Percentiles rank a stretch among this genome's conserved stretches.
phyloP scores from a whole-genome alignment of 169 alveolate genomes.

The Plasmodium adleri region DNA sequence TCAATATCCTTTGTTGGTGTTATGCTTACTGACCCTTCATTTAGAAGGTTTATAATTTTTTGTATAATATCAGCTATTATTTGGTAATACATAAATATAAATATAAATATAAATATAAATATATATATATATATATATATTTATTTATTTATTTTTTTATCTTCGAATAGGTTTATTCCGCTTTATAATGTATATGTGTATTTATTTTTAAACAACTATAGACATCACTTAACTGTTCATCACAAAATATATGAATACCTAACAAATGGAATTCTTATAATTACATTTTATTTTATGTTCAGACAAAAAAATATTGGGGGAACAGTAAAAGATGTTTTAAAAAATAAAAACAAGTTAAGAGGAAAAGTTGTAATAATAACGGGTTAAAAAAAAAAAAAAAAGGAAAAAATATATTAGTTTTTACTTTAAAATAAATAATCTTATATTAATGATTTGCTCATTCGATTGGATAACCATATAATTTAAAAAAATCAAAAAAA shows the following conservation, averaged over 20 bases:
- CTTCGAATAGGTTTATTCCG: conserved; percentile 52
- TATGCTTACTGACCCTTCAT: conserved; percentile 52
- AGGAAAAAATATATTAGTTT: neutral
- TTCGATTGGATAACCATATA: no score
- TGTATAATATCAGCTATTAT: conserved; percentile 18
- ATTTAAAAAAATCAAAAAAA: no score
- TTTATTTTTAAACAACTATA: conserved; percentile 16
- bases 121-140: neutral
- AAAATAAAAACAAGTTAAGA: conserved; percentile 12
- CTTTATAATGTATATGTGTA: conserved; percentile 21
- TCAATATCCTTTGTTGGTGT: conserved; percentile 36
- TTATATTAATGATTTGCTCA: no score
- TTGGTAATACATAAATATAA: conserved; percentile 23
- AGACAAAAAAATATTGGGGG: conserved; percentile 49
- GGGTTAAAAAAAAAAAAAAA: conserved; percentile 9
- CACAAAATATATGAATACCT: conserved; percentile 28
- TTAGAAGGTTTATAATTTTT: conserved; percentile 35
- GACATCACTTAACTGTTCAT: conserved; percentile 5
- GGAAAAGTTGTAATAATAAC: conserved; percentile 67
- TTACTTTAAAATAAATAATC: neutral
- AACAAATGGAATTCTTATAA: conserved; percentile 33
- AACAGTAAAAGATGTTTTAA: conserved; percentile 18
- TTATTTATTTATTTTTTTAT: neutral
- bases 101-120: conserved; percentile 4
- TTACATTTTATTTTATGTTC: conserved; percentile 16